Evolutionary conservation across 768 basidiomycete species (phyloP).

Genomic region (Serendipita sp.): DNA sequence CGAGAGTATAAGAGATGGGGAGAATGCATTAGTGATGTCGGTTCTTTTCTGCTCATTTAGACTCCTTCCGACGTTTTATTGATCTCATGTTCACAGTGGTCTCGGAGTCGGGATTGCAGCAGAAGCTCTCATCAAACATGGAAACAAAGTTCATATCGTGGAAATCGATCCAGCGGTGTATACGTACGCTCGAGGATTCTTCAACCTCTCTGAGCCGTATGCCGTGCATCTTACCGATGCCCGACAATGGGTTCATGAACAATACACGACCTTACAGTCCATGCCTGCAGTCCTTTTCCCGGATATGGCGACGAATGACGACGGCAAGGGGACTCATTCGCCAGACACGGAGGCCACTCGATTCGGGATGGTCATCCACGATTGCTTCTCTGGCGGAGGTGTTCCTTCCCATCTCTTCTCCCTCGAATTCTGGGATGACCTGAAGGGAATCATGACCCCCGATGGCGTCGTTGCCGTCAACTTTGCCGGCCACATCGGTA

Average conservation of each 20-base stretch:
- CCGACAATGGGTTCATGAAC: conserved; percentile 41
- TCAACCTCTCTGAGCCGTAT: conserved; percentile 51
- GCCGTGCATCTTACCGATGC: conserved; percentile 69
- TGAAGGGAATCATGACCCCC: conserved; percentile 45
- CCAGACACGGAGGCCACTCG: conserved; percentile 15
- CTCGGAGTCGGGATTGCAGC: conserved; percentile 77
- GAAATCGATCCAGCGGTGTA: conserved; percentile 92
- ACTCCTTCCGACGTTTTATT: background rate
- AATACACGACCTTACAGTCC: conserved; percentile 20
- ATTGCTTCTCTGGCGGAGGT: conserved; percentile 89
- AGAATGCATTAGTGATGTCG: conserved; percentile 61
- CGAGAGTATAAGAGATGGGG: conserved; percentile 20
- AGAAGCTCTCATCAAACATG: conserved; percentile 52
- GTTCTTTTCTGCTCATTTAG: conserved; percentile 16
- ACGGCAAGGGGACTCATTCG: background rate
- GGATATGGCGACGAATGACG: conserved; percentile 15
- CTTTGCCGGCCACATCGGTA: conserved; percentile 57
- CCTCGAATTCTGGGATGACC: conserved; percentile 61
- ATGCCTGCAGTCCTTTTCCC: conserved; percentile 6
- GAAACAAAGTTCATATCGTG: conserved; percentile 62
- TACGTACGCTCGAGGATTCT: conserved; percentile 59
- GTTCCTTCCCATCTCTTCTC: conserved; percentile 79
- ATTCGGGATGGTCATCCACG: conserved; percentile 71
- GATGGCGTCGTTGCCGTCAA: conserved; percentile 76
- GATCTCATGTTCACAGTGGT: conserved; percentile 38